Percentiles rank a stretch among this genome's conserved stretches.
Conservation (phyloP, 371 early-diverging fungal species). For the Chytridium lagenaria region DNA sequence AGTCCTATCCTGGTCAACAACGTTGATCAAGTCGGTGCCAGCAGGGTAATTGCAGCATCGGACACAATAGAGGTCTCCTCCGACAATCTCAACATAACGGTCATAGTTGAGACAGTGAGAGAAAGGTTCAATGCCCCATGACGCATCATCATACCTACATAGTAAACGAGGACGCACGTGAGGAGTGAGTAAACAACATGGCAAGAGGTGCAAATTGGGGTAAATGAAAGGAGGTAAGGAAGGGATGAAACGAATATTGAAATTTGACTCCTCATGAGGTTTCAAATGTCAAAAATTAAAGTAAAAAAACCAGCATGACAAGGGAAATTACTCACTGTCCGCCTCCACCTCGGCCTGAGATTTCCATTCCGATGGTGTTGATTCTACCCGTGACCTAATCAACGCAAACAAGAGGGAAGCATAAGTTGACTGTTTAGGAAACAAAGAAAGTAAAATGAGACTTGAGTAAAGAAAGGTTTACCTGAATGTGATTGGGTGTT, state of each 20-base stretch:
- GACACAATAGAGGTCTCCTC: conserved; percentile 3
- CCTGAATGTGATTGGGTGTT: conserved; percentile 7
- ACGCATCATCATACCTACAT: conserved; percentile 9
- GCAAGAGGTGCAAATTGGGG: no score
- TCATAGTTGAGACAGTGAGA: background rate
- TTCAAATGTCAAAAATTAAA: background rate
- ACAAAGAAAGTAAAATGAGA: no score
- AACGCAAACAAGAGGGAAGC: no score
- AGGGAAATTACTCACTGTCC: background rate
- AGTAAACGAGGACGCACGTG: no score
- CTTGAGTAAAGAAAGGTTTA: no score
- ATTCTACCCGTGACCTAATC: conserved; percentile 14
- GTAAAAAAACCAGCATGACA: background rate
- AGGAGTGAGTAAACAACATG: no score
- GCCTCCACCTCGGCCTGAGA: background rate
- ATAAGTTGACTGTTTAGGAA: no score
- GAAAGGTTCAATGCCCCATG: conserved; percentile 8
- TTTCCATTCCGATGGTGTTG: background rate
- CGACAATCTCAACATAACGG: conserved; percentile 18
- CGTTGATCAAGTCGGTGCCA: background rate
- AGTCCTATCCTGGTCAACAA: background rate
- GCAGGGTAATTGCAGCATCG: conserved; percentile 11
- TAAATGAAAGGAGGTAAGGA: no score
- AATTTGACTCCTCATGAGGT: no score
- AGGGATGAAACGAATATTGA: no score